Evolutionary conservation across 2,329 filamentous ascomycete genomes (phyloP).

Genomic region (Colletotrichum siamense): DNA sequence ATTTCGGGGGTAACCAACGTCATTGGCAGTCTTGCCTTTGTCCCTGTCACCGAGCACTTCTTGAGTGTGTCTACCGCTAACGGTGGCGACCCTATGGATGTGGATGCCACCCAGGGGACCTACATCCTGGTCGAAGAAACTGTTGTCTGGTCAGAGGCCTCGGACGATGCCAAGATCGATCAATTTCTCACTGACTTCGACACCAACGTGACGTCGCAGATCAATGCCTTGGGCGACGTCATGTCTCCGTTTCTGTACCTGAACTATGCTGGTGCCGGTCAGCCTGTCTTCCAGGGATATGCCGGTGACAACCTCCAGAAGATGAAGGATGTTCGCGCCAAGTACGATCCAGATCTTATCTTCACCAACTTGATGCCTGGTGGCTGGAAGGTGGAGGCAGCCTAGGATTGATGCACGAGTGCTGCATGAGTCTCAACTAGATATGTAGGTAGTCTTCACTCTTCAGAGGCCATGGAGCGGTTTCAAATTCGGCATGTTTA

Average conservation of each 20-base stretch:
- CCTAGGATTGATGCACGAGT: not conserved
- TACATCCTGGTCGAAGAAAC: not conserved
- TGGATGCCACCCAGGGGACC: not conserved
- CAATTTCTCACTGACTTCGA: not conserved
- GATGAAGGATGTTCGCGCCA: not conserved
- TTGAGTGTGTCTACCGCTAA: not conserved
- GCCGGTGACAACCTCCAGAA: not conserved
- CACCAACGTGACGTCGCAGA: not conserved
- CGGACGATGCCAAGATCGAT: not conserved
- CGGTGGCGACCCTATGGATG: not conserved
- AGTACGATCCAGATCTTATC: not conserved
- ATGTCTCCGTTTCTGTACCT: not conserved
- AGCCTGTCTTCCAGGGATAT: not conserved
- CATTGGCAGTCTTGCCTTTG: not conserved
- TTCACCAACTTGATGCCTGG: not conserved
- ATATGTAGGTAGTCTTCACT: too few species aligned
- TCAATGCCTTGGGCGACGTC: not conserved
- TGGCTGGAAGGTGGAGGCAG: not conserved
- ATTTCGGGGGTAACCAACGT: not conserved
- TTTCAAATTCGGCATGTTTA: too few species aligned
- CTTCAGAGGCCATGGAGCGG: not conserved
- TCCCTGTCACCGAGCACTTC: not conserved
- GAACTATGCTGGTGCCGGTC: not conserved
- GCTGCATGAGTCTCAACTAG: too few species aligned
- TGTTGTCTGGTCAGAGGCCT: not conserved